A percentile compares a stretch with the other conserved stretches of the same genome.
Conservation (phyloP, 345 rosid genomes). For the Salix brachista region DNA sequence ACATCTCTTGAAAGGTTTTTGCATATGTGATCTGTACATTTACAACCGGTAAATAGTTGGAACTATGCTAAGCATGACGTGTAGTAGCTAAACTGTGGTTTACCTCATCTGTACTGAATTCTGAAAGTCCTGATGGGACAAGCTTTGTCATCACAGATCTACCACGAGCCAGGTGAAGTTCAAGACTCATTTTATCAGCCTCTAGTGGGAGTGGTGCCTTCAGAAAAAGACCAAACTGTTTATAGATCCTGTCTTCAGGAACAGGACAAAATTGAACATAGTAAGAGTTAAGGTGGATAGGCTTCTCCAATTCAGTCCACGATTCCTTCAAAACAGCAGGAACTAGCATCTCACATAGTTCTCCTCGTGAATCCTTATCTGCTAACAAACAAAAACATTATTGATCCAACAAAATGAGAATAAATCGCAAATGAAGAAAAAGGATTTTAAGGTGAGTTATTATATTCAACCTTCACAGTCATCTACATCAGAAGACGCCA, state of each 20-base stretch:
- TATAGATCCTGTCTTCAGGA: conserved; percentile 74
- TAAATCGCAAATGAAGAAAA: conserved; percentile 9
- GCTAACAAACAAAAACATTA: conserved; percentile 27
- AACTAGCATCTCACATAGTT: conserved; percentile 73
- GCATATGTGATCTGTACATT: conserved; percentile 59
- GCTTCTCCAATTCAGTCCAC: conserved; percentile 42
- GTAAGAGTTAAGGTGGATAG: conserved; percentile 45
- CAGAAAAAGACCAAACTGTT: conserved; percentile 69
- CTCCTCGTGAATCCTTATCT: conserved; percentile 55
- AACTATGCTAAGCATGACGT: conserved; percentile 6
- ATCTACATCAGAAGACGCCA: conserved; percentile 32
- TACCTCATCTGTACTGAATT: conserved; percentile 62
- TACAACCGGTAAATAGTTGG: conserved; percentile 9
- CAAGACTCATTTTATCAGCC: conserved; percentile 67
- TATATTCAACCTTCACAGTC: conserved; percentile 49
- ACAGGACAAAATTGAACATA: conserved; percentile 57
- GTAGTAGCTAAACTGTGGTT: conserved; percentile 10
- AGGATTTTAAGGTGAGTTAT: conserved; percentile 3
- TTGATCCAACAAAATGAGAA: neutral
- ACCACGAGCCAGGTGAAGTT: conserved; percentile 82
- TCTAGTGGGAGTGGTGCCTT: conserved; percentile 73
- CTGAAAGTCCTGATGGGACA: conserved; percentile 39
- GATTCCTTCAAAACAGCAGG: conserved; percentile 54
- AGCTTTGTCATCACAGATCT: conserved; percentile 66
- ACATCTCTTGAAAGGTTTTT: conserved; percentile 71